Evolutionary conservation across 345 rosid species (phyloP), one percentile per base, ranked within the genome.

Genomic region (Lumnitzera littorea): DNA sequence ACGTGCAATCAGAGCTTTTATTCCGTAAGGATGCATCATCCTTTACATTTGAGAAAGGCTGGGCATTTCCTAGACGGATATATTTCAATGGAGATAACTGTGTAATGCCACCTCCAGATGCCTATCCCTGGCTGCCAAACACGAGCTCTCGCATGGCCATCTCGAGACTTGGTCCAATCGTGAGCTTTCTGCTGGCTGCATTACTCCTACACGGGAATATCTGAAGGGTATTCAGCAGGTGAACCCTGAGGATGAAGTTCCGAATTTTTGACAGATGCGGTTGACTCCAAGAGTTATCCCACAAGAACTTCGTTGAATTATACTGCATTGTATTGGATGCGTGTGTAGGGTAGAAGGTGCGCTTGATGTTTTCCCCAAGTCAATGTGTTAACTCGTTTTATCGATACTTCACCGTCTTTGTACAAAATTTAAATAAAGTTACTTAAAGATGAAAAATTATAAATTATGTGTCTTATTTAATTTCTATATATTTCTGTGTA

Each of bases 1-100:
- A 89, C 59, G 89, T 86, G 56, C 98, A 89, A 70, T 80, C 95
- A 12, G 98, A 91, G 76, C 63, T 89, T 60, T 90, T 91, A 11
- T 89, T 91, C 77, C 83, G 51, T 16, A 91, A 91, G 79, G 83
- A 89, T 56, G 58, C 61, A 36, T 58, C 71, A 12, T 76, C 81
- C 25, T 88, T 88, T 71, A 88, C 95, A 48, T 79, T 86, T 2
- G 86, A 82, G 24, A 83, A 88, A 71, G 95, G 98, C 56, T 91
- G 98, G 96, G 98, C 85, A 25, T 89, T 88, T 72, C 98, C 98
- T 0, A 79, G 90, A 62, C 83, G 90, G 60, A 74, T 91, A 60
- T 88, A 91, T 63, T 91, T 91, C 78, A 91, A 91, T 55, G 98
- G 96, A 1, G 98, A 91, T 56, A 78, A 77, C 56, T 91, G 98